Percentiles rank a stretch among this genome's conserved stretches.
These are phyloP conservation scores for Mesembryanthemum crystallinum DNA, from an alignment of 148 eudicot species.

Conservation along the genomic window DNA sequence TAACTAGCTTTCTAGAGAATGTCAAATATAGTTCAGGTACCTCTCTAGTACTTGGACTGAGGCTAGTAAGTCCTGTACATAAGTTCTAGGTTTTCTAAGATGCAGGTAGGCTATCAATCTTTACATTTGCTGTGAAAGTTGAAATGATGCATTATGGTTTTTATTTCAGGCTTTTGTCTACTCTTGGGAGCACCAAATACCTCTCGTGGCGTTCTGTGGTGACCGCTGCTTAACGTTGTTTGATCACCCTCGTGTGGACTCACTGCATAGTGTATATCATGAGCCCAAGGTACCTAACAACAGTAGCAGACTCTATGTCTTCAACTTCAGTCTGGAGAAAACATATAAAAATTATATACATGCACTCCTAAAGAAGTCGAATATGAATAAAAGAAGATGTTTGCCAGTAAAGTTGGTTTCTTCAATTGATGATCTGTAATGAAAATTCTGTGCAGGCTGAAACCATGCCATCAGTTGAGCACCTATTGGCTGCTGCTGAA, in stretches of 20 bases:
- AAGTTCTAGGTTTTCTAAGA: background rate
- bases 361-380: background rate
- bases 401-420: conserved; percentile 1
- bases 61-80: background rate
- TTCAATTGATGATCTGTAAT: background rate
- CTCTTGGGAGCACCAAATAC: conserved; percentile 64
- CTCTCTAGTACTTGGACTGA: background rate
- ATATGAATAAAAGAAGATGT: background rate
- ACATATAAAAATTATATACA: background rate
- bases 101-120: background rate
- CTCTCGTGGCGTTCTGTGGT: conserved; percentile 77
- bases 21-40: background rate
- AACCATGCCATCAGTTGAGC: conserved; percentile 68
- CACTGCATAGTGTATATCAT: conserved; percentile 70
- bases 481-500: conserved; percentile 53
- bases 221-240: conserved; percentile 86
- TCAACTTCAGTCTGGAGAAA: background rate
- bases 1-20: background rate
- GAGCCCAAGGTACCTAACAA: conserved; percentile 74
- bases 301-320: background rate
- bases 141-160: background rate
- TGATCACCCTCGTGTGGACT: conserved; percentile 75
- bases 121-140: no score
- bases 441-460: conserved; percentile 56
- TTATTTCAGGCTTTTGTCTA: conserved; percentile 67